These are phyloP conservation scores for Pleurotus pulmonarius DNA, from an alignment of 768 basidiomycete species.

Conservation along the genomic window DNA sequence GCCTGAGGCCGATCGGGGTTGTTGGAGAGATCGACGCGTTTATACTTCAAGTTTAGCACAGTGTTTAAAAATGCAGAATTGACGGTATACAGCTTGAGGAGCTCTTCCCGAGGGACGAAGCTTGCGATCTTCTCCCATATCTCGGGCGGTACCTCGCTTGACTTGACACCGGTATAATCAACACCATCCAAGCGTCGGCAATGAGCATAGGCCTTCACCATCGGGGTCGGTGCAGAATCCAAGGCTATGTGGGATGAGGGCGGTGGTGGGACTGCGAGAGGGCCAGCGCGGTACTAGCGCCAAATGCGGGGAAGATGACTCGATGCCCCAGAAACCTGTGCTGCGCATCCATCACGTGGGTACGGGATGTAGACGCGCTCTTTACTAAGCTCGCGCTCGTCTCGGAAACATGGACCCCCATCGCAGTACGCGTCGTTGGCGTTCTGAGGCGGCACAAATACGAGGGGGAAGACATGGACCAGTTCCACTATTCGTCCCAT, in stretches of 20 bases:
- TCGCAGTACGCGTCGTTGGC: neutral
- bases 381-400: neutral
- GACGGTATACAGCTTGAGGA: slow-evolving; percentile 18
- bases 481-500: slow-evolving; percentile 5
- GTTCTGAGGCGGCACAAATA: neutral
- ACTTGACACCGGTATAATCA: neutral
- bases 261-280: neutral
- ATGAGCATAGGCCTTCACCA: neutral
- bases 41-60: slow-evolving; percentile 22
- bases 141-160: slow-evolving; percentile 14
- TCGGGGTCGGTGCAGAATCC: neutral
- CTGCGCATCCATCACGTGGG: neutral
- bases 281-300: neutral
- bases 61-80: slow-evolving; percentile 25
- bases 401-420: neutral
- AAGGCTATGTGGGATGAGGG: neutral
- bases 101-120: slow-evolving; percentile 19
- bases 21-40: slow-evolving; percentile 16
- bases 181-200: neutral
- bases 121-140: slow-evolving; percentile 24
- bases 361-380: neutral
- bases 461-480: neutral
- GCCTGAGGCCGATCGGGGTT: slow-evolving; percentile 15
- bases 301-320: neutral
- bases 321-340: neutral